phyloP scores from a whole-genome alignment of 768 basidiomycete species.

The Kwoniella botswanensis region DNA sequence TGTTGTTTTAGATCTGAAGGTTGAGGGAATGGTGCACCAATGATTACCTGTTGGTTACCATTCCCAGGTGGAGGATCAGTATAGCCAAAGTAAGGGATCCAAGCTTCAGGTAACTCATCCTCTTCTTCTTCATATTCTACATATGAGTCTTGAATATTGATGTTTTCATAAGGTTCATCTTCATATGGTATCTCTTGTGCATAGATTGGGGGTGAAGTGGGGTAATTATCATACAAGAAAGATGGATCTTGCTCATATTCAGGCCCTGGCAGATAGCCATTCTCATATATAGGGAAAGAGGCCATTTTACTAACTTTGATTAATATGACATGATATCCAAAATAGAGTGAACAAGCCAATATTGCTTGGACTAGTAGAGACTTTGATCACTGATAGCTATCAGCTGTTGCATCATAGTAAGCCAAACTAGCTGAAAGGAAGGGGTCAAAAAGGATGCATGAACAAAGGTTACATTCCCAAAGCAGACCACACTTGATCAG shows the following conservation, averaged over 20 bases:
- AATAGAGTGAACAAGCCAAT: not conserved
- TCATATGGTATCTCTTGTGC: constrained; percentile 8
- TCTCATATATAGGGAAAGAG: constrained; percentile 21
- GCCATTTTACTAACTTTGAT: constrained; percentile 4
- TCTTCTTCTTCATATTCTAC: constrained; percentile 19
- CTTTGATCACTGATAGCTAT: not conserved
- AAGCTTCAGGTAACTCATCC: constrained; percentile 20
- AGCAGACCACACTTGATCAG: constrained; percentile 6
- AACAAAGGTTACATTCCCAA: constrained; percentile 8
- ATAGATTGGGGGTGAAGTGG: not conserved
- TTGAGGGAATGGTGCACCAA: constrained; percentile 29
- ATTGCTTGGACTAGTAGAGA: not conserved
- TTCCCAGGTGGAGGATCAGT: constrained; percentile 2
- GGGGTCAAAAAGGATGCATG: not conserved
- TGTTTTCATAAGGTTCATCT: constrained; percentile 1
- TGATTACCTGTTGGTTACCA: constrained; percentile 32
- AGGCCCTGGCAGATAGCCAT: not conserved
- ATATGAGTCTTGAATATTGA: constrained; percentile 17
- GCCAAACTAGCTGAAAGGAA: not conserved
- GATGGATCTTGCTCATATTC: not conserved
- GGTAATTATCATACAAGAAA: constrained; percentile 6
- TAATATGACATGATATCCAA: no score
- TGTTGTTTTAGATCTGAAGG: constrained; percentile 23
- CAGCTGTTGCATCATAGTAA: not conserved
- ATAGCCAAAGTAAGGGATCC: constrained; percentile 29